These are phyloP conservation scores for Dorcoceras hygrometricum DNA, from an alignment of 257 asterid species.

Conservation along the genomic window DNA sequence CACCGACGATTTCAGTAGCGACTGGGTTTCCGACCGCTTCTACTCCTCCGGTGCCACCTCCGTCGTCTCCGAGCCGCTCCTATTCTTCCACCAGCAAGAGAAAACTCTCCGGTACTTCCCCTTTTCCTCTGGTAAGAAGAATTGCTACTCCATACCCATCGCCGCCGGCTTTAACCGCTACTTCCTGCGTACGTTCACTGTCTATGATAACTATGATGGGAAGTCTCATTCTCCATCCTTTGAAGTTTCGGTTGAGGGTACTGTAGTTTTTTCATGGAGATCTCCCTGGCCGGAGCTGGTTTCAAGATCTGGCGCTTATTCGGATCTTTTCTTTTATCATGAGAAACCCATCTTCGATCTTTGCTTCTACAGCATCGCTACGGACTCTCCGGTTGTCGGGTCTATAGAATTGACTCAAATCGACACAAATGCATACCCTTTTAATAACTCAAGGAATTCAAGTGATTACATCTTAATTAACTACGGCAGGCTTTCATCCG, in stretches of 20 bases:
- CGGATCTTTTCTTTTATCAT: slow-evolving; percentile 70
- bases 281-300: slow-evolving; percentile 74
- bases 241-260: slow-evolving; percentile 84
- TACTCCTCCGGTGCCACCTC: slow-evolving; percentile 69
- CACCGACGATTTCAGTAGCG: slow-evolving; percentile 60
- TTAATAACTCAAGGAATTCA: slow-evolving; percentile 25
- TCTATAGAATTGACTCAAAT: slow-evolving; percentile 58
- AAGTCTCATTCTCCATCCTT: slow-evolving; percentile 80
- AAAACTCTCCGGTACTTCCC: slow-evolving; percentile 89
- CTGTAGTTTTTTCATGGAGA: slow-evolving; percentile 81
- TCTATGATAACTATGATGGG: slow-evolving; percentile 87
- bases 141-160: slow-evolving; percentile 71
- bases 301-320: slow-evolving; percentile 78
- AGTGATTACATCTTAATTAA: slow-evolving; percentile 58
- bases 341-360: slow-evolving; percentile 46
- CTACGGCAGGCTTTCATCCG: slow-evolving; percentile 78
- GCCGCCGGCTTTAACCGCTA: slow-evolving; percentile 38
- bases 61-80: slow-evolving; percentile 88
- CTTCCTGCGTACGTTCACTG: slow-evolving; percentile 74
- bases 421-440: slow-evolving; percentile 51
- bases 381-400: slow-evolving; percentile 82
- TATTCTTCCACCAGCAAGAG: slow-evolving; percentile 67
- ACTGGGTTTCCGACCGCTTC: slow-evolving; percentile 88
- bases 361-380: slow-evolving; percentile 93
- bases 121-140: slow-evolving; percentile 73